A percentile compares a stretch with the other conserved stretches of the same genome.
These are phyloP conservation scores for Exophiala dermatitidis DNA, from an alignment of 2,329 filamentous ascomycete genomes.

Conservation along the genomic window DNA sequence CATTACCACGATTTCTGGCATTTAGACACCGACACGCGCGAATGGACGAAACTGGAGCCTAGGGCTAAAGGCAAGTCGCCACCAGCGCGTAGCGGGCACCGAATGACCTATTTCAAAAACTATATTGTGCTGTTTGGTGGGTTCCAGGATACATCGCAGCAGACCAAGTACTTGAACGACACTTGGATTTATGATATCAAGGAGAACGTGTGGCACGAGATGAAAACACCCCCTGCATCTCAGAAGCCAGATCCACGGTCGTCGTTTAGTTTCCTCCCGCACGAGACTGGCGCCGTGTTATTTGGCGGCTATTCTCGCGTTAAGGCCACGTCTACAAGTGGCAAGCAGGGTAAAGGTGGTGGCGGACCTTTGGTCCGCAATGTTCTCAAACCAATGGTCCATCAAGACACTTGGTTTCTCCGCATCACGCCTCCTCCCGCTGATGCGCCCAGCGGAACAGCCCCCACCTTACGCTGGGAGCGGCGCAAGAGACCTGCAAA, in stretches of 20 bases:
- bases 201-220: constrained; percentile 76
- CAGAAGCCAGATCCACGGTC: constrained; percentile 86
- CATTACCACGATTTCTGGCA: constrained; percentile 99
- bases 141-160: constrained; percentile 92
- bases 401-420: constrained; percentile 92
- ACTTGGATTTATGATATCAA: constrained; percentile 92
- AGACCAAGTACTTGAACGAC: constrained; percentile 88
- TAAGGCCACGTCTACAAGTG: constrained; percentile 55
- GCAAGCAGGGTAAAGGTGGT: constrained; percentile 55
- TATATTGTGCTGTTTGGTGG: constrained; percentile 94
- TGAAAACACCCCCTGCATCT: constrained; percentile 65
- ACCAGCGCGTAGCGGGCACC: constrained; percentile 79
- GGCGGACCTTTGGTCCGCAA: constrained; percentile 55
- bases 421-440: constrained; percentile 65
- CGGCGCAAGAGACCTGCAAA: constrained; percentile 88
- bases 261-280: constrained; percentile 84
- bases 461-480: constrained; percentile 80
- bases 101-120: constrained; percentile 96
- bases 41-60: constrained; percentile 84
- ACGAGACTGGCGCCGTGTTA: constrained; percentile 80
- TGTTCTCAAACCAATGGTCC: constrained; percentile 75
- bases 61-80: constrained; percentile 65
- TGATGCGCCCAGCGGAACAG: constrained; percentile 58
- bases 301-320: constrained; percentile 92
- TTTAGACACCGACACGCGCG: constrained; percentile 71